A percentile compares a stretch with the other conserved stretches of the same genome.
phyloP scores from a whole-genome alignment of 2,329 filamentous ascomycete genomes.

The Sporothrix pallida region DNA sequence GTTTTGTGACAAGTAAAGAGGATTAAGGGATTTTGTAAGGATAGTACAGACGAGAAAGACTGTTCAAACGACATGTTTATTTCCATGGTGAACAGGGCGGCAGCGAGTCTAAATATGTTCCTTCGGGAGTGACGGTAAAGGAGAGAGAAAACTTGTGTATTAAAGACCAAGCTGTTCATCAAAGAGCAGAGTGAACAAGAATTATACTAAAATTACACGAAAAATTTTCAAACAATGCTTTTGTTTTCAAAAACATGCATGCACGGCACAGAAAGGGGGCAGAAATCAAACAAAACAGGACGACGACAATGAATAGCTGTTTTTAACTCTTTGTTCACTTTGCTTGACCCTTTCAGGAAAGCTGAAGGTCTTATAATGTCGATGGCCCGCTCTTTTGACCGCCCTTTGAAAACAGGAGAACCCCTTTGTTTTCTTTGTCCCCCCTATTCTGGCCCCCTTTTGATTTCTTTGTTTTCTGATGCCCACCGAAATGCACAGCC shows the following conservation, averaged over 20 bases:
- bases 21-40: no score
- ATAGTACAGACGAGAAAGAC: not conserved
- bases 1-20: not conserved
- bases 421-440: slow-evolving; percentile 12
- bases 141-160: no score
- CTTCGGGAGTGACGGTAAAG: no score
- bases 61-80: not conserved
- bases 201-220: not conserved
- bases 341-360: not conserved
- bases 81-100: not conserved
- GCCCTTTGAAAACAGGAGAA: no score
- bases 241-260: not conserved
- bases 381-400: no score
- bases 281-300: no score
- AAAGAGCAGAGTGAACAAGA: not conserved
- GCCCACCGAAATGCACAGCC: no score
- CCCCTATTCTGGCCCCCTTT: no score
- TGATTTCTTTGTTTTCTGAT: no score
- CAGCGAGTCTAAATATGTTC: slow-evolving; percentile 9
- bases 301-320: not conserved
- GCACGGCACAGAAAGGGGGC: not conserved
- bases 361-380: not conserved
- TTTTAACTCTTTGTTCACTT: slow-evolving; percentile 3
- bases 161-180: not conserved
- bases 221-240: not conserved